These are phyloP conservation scores for Stephania japonica DNA, from an alignment of 164 flowering plant species.

Conservation along the genomic window DNA sequence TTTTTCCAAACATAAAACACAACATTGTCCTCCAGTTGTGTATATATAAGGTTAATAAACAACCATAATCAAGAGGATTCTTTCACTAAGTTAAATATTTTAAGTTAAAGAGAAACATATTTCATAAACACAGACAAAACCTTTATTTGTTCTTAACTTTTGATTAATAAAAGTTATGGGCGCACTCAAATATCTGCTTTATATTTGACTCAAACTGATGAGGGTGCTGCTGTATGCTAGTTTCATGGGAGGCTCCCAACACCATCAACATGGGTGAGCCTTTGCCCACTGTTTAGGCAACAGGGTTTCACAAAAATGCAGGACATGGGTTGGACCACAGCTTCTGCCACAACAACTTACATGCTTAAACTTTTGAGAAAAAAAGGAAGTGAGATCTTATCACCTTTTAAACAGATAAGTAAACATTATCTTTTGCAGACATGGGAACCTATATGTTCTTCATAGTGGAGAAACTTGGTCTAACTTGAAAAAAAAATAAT, in stretches of 20 bases:
- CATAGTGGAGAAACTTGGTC: background rate
- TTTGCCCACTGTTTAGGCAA: background rate
- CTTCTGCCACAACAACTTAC: background rate
- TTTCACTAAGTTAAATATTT: no score
- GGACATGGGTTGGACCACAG: slow-evolving; percentile 3
- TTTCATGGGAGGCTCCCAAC: background rate
- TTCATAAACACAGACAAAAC: no score
- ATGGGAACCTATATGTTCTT: background rate
- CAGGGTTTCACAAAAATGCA: background rate
- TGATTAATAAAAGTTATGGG: no score
- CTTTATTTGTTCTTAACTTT: no score
- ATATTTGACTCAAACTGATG: no score
- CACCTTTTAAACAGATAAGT: background rate
- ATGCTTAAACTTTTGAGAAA: slow-evolving; percentile 1
- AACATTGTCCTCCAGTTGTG: no score
- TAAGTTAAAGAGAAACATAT: no score
- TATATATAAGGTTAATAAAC: no score
- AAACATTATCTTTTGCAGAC: background rate
- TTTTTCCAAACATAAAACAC: no score
- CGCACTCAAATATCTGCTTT: no score
- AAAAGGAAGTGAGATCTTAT: background rate
- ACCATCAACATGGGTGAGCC: background rate
- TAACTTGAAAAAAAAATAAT: background rate
- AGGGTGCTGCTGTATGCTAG: no score
- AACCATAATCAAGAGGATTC: no score